phyloP scores from a whole-genome alignment of 2,329 filamentous ascomycete genomes.

The Zymoseptoria crescenta region DNA sequence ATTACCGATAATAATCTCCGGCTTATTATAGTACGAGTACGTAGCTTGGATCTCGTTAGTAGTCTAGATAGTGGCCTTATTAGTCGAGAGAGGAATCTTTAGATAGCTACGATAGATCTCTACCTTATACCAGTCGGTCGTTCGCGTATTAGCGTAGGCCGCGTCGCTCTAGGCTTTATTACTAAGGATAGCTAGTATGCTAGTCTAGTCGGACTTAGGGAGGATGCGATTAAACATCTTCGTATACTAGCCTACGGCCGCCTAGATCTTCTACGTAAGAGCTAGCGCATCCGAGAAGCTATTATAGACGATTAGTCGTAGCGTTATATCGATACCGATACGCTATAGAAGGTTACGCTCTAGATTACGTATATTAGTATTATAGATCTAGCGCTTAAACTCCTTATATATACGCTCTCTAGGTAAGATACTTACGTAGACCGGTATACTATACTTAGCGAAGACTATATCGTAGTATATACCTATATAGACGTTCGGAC shows the following conservation, averaged over 20 bases:
- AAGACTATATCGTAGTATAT: not conserved
- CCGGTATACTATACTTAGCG: not conserved
- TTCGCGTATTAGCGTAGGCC: no score
- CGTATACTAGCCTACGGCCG: not conserved
- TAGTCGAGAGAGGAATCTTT: no score
- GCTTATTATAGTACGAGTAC: no score
- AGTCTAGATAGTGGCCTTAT: no score
- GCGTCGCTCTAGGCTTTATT: no score
- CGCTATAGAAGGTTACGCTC: not conserved
- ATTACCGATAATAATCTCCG: no score
- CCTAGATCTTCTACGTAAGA: not conserved
- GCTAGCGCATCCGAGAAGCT: not conserved
- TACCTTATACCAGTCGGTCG: no score
- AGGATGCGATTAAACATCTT: no score
- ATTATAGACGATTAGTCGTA: not conserved
- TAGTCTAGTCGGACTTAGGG: no score
- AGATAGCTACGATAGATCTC: no score
- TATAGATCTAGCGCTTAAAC: not conserved
- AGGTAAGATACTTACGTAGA: not conserved
- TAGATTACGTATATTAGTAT: not conserved
- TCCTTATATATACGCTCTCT: not conserved
- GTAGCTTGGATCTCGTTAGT: no score
- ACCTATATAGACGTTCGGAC: not conserved
- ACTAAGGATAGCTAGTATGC: no score
- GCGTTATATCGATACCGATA: not conserved